Percentiles rank a stretch among this genome's conserved stretches.
These are phyloP conservation scores for Nakazawaea populi DNA, from an alignment of 805 yeast species.

Conservation along the genomic window DNA sequence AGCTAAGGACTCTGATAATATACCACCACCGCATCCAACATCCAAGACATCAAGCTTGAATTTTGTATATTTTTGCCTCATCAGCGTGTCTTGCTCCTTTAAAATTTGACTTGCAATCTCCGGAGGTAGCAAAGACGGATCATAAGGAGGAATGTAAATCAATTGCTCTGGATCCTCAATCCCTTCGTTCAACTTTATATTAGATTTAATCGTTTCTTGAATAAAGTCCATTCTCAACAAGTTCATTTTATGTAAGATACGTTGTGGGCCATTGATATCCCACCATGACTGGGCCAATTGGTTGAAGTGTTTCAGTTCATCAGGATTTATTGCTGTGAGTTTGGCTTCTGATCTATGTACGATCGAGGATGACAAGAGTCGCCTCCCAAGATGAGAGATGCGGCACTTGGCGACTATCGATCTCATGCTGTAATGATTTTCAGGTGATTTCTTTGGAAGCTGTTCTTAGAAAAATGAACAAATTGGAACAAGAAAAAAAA, in stretches of 20 bases:
- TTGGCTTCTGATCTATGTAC: background rate
- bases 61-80: conserved; percentile 29
- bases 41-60: conserved; percentile 59
- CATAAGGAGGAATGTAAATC: conserved; percentile 75
- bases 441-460: background rate
- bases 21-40: conserved; percentile 99
- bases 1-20: conserved; percentile 81
- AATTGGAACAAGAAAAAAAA: no score
- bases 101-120: conserved; percentile 42
- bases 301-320: conserved; percentile 78
- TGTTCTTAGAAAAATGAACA: no score
- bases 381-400: background rate
- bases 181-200: conserved; percentile 37
- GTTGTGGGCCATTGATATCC: conserved; percentile 90
- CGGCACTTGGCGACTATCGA: background rate
- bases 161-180: conserved; percentile 33
- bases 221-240: conserved; percentile 84
- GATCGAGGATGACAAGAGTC: background rate
- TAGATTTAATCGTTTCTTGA: conserved; percentile 46
- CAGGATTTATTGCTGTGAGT: conserved; percentile 37
- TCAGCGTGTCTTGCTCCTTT: conserved; percentile 42
- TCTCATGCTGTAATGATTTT: background rate
- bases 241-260: conserved; percentile 94
- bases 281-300: conserved; percentile 96
- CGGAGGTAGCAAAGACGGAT: conserved; percentile 55